Evolutionary conservation across 2,329 filamentous ascomycete species (phyloP), one percentile per base, ranked within the genome.

Genomic region (Zymoseptoria pseudotritici): DNA sequence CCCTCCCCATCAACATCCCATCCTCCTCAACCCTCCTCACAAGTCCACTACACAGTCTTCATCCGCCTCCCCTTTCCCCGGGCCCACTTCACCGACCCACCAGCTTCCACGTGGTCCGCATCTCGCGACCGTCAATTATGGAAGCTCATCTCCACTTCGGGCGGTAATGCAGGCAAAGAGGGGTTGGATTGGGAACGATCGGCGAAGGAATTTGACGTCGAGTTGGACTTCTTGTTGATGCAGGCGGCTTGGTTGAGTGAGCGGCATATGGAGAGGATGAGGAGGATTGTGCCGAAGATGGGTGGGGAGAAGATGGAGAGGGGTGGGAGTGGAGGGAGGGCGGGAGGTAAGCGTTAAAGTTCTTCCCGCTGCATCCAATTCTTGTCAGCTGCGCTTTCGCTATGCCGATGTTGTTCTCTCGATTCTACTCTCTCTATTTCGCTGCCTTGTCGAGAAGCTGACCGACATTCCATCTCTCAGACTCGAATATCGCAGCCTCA

Each of bases 221-320:
- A 90, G 24, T 85, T 95, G 60, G 83, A 91, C 50, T 97, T 97
- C 70, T 82, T 99, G 31, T 83, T 97, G 17, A 90, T 96, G 72
- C 91, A 99, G 75, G 91, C 91, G 64, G 91, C 91, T 74, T 96
- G 91, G 83, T 83, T 97, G 5, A 96, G 94, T 71, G 92, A 97
- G 72, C 83, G 90, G 56, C 91, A 97, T 76, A 83, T 95, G 26
- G 89, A 90, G 0, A 91, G 97, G 72, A 90, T 97, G 54, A 86
- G 90, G 66, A 91, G 89, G 20, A 91, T 97, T 76, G 91, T 97
- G 79, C 86, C 89, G 63, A 94, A 88, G 71, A 61, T 65, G n/a
- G 63, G 58, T 29, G 64, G 61, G 19, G 61, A 65, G 36, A 78
- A 72, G 53, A 82, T 83, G 78, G 80, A 78, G 61, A 78, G 82